Percentiles rank a stretch among this genome's conserved stretches.
Conservation (phyloP, 108 stramenopile species). For the Nitzschia sp. region DNA sequence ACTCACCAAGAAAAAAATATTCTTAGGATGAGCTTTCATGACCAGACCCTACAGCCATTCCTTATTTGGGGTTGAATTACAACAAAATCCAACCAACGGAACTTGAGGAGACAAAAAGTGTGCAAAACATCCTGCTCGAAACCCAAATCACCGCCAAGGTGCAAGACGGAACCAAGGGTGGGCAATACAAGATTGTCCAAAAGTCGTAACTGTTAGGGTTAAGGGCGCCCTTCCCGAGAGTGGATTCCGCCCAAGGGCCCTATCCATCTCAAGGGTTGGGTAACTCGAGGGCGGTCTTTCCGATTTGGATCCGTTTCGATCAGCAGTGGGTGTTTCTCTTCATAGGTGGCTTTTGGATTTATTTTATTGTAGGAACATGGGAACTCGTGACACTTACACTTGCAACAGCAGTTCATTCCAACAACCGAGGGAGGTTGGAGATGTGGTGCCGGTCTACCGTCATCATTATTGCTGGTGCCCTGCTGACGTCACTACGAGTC, state of each 20-base stretch:
- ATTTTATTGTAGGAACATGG: too few relatives aligned
- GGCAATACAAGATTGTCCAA: too few relatives aligned
- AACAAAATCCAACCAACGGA: slow-evolving; percentile 6
- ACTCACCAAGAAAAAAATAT: slow-evolving; percentile 6
- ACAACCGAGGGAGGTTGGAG: too few relatives aligned
- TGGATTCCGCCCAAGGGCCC: slow-evolving; percentile 34
- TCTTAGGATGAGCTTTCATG: slow-evolving; percentile 16
- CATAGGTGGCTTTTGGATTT: slow-evolving; percentile 7
- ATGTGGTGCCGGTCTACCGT: too few relatives aligned
- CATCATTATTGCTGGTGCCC: too few relatives aligned
- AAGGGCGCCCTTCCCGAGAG: slow-evolving; percentile 15
- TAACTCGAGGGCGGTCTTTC: slow-evolving; percentile 31
- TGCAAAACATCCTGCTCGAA: slow-evolving; percentile 12
- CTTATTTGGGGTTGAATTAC: slow-evolving; percentile 15
- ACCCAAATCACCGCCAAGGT: slow-evolving; percentile 30
- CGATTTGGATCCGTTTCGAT: slow-evolving; percentile 31
- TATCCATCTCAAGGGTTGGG: slow-evolving; percentile 19
- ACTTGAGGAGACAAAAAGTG: not conserved
- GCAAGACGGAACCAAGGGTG: not conserved
- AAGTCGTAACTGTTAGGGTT: slow-evolving; percentile 23
- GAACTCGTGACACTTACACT: too few relatives aligned
- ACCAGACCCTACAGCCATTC: slow-evolving; percentile 18
- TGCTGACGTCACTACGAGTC: too few relatives aligned
- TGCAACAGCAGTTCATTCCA: too few relatives aligned
- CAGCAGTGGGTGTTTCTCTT: slow-evolving; percentile 20